phyloP scores from a whole-genome alignment of 2,329 filamentous ascomycete genomes.

The Mycocentrospora acerina region DNA sequence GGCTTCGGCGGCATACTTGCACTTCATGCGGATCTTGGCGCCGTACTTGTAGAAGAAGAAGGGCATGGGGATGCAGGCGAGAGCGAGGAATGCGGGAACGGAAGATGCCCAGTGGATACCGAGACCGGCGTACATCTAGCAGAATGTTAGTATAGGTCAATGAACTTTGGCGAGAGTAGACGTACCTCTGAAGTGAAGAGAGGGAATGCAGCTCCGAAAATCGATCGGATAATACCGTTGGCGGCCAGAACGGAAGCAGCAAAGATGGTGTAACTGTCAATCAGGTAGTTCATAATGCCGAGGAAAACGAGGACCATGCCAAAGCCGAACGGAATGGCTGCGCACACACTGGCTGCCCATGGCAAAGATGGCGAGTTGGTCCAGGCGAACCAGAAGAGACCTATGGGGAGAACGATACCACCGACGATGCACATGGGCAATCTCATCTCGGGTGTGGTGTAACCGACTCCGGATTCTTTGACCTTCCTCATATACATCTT shows the following conservation, averaged over 20 bases:
- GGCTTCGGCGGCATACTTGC: slow-evolving; percentile 70
- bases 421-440: slow-evolving; percentile 65
- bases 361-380: slow-evolving; percentile 53
- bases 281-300: slow-evolving; percentile 46
- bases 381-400: slow-evolving; percentile 48
- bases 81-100: slow-evolving; percentile 71
- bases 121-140: slow-evolving; percentile 55
- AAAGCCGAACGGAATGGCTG: slow-evolving; percentile 57
- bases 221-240: slow-evolving; percentile 76
- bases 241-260: slow-evolving; percentile 75
- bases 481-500: slow-evolving; percentile 43
- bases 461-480: slow-evolving; percentile 51
- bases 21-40: slow-evolving; percentile 61
- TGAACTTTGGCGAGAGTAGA: too few relatives aligned
- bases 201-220: slow-evolving; percentile 77
- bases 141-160: too few relatives aligned
- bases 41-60: slow-evolving; percentile 78
- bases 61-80: slow-evolving; percentile 72
- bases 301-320: slow-evolving; percentile 68
- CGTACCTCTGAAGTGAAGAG: slow-evolving; percentile 61
- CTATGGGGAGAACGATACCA: slow-evolving; percentile 60
- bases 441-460: slow-evolving; percentile 66
- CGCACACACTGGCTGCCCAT: slow-evolving; percentile 58
- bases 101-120: slow-evolving; percentile 75
- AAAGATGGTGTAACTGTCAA: slow-evolving; percentile 65